Conservation (phyloP, 352 stramenopile genomes). For the Pythium folliculosum region DNA sequence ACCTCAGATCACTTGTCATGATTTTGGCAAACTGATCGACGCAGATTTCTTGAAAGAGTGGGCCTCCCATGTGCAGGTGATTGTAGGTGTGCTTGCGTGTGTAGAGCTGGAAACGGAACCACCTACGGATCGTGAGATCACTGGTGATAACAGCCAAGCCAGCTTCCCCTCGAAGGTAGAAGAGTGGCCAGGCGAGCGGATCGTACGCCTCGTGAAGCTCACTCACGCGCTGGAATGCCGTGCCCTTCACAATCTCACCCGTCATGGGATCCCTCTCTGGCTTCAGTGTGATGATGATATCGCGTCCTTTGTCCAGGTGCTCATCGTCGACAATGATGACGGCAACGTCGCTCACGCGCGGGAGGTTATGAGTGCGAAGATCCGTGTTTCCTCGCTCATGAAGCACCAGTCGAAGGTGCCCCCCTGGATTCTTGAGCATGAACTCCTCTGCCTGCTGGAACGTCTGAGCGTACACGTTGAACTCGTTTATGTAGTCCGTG, state of each 20-base stretch:
- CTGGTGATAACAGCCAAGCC: neutral
- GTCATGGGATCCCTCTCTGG: neutral
- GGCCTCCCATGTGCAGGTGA: neutral
- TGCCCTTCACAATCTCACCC: neutral
- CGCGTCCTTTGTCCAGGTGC: neutral
- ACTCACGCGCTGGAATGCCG: neutral
- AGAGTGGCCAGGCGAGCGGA: neutral
- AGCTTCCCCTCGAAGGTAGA: neutral
- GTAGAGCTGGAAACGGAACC: neutral
- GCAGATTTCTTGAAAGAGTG: slow-evolving; percentile 9
- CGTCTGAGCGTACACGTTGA: neutral
- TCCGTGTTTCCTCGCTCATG: slow-evolving; percentile 5
- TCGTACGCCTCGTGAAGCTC: neutral
- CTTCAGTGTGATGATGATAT: slow-evolving; percentile 1
- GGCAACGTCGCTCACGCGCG: neutral
- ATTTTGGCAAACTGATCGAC: slow-evolving; percentile 15
- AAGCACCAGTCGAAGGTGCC: neutral
- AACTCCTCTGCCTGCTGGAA: neutral
- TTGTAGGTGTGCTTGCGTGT: neutral
- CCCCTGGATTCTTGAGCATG: neutral
- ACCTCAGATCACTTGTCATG: slow-evolving; percentile 1
- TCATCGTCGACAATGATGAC: neutral
- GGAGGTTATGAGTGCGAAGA: neutral
- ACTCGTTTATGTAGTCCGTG: neutral
- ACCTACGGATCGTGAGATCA: neutral